Conservation (phyloP, 805 yeast species). For the Lipomyces orientalis region DNA sequence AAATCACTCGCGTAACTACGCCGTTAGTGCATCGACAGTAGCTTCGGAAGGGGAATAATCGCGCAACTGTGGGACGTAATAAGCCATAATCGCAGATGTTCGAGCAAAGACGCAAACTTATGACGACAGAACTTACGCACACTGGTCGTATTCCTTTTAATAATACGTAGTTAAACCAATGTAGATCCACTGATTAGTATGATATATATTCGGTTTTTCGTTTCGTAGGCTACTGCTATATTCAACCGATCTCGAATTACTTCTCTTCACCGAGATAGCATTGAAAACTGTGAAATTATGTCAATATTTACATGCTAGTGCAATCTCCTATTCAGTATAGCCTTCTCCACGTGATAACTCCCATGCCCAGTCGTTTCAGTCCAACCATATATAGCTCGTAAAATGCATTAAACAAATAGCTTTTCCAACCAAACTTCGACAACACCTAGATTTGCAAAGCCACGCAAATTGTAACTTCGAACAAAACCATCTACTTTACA, state of each 20-base stretch:
- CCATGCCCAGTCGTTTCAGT: neutral
- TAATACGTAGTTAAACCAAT: neutral
- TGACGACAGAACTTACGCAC: neutral
- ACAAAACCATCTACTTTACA: neutral
- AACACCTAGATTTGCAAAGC: neutral
- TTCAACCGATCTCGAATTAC: too few species aligned
- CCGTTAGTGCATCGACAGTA: neutral
- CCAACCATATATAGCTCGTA: neutral
- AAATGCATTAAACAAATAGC: neutral
- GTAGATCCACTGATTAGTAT: too few species aligned
- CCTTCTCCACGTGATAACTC: neutral
- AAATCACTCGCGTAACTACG: neutral
- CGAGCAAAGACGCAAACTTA: neutral
- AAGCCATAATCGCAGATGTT: neutral
- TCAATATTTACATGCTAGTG: neutral
- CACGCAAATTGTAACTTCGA: neutral
- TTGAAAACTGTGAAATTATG: neutral
- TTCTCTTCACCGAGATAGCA: neutral
- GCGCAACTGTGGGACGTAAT: neutral
- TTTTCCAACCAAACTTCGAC: neutral
- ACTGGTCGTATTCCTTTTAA: neutral
- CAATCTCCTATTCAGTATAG: neutral
- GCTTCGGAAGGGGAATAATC: neutral
- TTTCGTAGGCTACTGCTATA: too few species aligned
- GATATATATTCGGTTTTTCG: too few species aligned